Conservation (phyloP, 2,329 filamentous ascomycete genomes). For the Fusarium oligoseptatum region DNA sequence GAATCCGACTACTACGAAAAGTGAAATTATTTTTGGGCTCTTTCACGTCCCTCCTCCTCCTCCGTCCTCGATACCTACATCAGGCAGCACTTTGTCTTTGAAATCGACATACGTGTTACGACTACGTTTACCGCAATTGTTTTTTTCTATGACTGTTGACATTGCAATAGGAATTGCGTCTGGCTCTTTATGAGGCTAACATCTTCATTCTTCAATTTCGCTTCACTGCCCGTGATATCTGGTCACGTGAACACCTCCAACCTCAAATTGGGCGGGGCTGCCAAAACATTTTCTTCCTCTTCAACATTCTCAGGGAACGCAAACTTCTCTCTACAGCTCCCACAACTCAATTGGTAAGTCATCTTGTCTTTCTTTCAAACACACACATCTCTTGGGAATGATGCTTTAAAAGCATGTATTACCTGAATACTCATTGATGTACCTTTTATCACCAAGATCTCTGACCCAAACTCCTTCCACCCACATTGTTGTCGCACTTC, state of each 20-base stretch:
- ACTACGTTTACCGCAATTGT: slow-evolving; percentile 11
- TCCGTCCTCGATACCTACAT: slow-evolving; percentile 5
- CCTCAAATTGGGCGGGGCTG: slow-evolving; percentile 41
- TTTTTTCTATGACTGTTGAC: slow-evolving; percentile 16
- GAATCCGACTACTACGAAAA: slow-evolving; percentile 47
- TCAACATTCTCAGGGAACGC: slow-evolving; percentile 20
- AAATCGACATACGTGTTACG: slow-evolving; percentile 40
- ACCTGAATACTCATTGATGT: slow-evolving; percentile 70
- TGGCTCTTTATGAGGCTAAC: not conserved
- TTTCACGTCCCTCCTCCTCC: slow-evolving; percentile 11
- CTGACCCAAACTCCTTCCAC: slow-evolving; percentile 61
- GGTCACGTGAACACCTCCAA: slow-evolving; percentile 27
- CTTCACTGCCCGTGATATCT: slow-evolving; percentile 22
- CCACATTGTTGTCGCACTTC: slow-evolving; percentile 10
- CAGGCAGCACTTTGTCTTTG: slow-evolving; percentile 16
- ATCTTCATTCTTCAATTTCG: slow-evolving; percentile 16
- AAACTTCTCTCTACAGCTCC: slow-evolving; percentile 16
- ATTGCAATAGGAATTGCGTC: slow-evolving; percentile 12
- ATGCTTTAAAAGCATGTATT: slow-evolving; percentile 71
- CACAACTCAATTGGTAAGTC: slow-evolving; percentile 52
- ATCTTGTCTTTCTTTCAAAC: slow-evolving; percentile 5
- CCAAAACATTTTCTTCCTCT: slow-evolving; percentile 12
- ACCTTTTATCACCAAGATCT: slow-evolving; percentile 79
- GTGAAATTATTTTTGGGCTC: slow-evolving; percentile 44
- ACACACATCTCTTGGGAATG: slow-evolving; percentile 55